A percentile compares a stretch with the other conserved stretches of the same genome.
phyloP scores from a whole-genome alignment of 768 basidiomycete species.

The Phaeotremella fagi region DNA sequence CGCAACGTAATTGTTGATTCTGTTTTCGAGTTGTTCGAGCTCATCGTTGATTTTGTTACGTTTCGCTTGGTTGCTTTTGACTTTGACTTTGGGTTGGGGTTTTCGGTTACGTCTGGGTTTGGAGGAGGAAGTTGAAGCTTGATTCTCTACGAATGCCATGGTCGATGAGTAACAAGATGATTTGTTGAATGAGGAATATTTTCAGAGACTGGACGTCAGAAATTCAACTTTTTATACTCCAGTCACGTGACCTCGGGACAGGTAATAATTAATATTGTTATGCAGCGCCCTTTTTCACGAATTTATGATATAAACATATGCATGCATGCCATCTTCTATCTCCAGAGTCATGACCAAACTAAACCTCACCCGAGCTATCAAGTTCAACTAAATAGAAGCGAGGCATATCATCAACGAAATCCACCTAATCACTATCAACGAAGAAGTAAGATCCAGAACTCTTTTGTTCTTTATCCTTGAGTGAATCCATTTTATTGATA shows the following conservation, averaged over 20 bases:
- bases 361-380: no score
- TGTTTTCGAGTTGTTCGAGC: conserved; percentile 42
- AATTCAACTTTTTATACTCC: neutral
- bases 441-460: conserved; percentile 44
- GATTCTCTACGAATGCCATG: conserved; percentile 14
- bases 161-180: neutral
- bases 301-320: neutral
- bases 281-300: neutral
- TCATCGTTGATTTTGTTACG: conserved; percentile 41
- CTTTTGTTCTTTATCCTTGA: conserved; percentile 52
- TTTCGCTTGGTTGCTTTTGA: conserved; percentile 39
- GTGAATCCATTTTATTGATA: conserved; percentile 53
- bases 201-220: neutral
- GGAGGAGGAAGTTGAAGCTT: conserved; percentile 9
- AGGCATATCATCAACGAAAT: neutral
- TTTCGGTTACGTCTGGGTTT: neutral
- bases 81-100: conserved; percentile 27
- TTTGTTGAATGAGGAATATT: no score
- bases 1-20: conserved; percentile 49
- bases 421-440: conserved; percentile 35
- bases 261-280: neutral
- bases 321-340: neutral
- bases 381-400: no score
- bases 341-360: neutral
- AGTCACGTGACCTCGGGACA: neutral